Conservation (phyloP, 768 basidiomycete genomes). For the Infundibulicybe gibba region DNA sequence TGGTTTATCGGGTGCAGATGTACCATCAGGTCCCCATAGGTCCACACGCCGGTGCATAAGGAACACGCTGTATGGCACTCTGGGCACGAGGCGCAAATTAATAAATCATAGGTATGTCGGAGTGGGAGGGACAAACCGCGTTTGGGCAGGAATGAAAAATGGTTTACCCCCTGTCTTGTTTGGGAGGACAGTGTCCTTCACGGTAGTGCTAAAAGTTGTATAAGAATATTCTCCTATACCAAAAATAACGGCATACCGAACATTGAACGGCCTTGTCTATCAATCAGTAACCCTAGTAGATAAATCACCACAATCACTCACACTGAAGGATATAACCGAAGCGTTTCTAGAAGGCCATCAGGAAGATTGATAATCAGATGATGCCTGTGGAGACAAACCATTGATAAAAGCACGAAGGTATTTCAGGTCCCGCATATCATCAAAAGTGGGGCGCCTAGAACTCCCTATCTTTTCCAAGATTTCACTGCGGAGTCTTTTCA, state of each 20-base stretch:
- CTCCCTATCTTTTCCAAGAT: constrained; percentile 49
- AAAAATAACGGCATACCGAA: constrained; percentile 25
- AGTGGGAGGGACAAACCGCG: constrained; percentile 29
- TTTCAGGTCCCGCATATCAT: constrained; percentile 60
- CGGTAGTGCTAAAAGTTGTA: constrained; percentile 30
- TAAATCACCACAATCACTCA: constrained; percentile 16
- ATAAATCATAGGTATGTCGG: not conserved
- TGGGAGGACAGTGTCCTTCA: constrained; percentile 45
- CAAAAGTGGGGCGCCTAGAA: constrained; percentile 43
- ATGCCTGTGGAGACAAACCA: constrained; percentile 26
- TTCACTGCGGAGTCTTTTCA: constrained; percentile 49
- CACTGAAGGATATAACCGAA: constrained; percentile 51
- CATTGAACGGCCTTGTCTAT: constrained; percentile 41
- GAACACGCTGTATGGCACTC: constrained; percentile 51
- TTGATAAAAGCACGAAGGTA: constrained; percentile 64
- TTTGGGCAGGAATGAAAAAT: constrained; percentile 48
- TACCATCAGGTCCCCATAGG: constrained; percentile 73
- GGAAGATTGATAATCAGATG: not conserved
- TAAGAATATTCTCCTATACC: not conserved
- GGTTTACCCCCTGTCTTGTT: constrained; percentile 42
- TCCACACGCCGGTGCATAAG: constrained; percentile 64
- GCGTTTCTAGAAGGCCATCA: constrained; percentile 4
- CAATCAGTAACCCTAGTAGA: not conserved
- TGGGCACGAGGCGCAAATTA: constrained; percentile 10
- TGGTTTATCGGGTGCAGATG: constrained; percentile 1